Conservation (phyloP, 306 rosid species). For the Lathyrus oleraceus region DNA sequence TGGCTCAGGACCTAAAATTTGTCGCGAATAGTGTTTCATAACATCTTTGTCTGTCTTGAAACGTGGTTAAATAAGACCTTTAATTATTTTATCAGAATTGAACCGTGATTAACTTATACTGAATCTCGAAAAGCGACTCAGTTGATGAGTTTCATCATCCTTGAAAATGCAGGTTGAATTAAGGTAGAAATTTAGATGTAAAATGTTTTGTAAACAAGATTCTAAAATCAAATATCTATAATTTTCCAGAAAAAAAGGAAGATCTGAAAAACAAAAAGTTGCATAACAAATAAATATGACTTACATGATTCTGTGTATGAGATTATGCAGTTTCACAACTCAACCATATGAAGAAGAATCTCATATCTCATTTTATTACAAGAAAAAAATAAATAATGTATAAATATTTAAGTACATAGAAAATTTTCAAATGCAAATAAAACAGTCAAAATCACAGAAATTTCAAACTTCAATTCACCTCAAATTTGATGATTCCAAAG, state of each 20-base stretch:
- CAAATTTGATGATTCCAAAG: not conserved
- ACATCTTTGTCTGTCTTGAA: too few species aligned
- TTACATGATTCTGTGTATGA: not conserved
- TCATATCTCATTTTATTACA: not conserved
- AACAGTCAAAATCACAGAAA: not conserved
- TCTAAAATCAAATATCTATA: not conserved
- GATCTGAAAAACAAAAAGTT: not conserved
- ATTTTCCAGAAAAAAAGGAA: not conserved
- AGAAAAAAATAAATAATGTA: not conserved
- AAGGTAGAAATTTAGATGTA: not conserved
- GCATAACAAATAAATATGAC: not conserved
- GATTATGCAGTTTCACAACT: not conserved
- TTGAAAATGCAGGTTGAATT: not conserved
- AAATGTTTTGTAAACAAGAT: not conserved
- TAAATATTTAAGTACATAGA: not conserved
- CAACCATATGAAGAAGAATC: not conserved
- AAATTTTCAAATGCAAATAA: not conserved
- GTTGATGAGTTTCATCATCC: not conserved
- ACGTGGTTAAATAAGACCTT: too few species aligned
- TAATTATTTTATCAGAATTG: too few species aligned
- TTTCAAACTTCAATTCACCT: slow-evolving; percentile 22
- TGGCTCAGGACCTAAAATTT: too few species aligned
- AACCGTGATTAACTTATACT: too few species aligned
- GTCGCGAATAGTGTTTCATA: too few species aligned
- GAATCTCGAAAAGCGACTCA: too few species aligned